phyloP scores from a whole-genome alignment of 805 yeast species.

The Candida ortonii region DNA sequence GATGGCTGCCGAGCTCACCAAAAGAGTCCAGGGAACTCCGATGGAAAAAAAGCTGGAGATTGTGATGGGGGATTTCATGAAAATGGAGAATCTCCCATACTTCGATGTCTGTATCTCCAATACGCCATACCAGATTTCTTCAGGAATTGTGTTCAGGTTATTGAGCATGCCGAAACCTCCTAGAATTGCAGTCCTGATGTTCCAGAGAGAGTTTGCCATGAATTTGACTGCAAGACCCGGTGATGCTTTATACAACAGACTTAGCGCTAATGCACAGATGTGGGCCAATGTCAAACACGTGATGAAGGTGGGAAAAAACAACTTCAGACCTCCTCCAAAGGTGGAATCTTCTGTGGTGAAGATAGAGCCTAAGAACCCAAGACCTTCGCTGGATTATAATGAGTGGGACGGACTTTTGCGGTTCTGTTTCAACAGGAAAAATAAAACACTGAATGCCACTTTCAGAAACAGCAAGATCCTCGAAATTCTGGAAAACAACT shows the following conservation, averaged over 20 bases:
- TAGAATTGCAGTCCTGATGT: slow-evolving; percentile 91
- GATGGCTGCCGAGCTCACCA: slow-evolving; percentile 98
- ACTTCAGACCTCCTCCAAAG: slow-evolving; percentile 97
- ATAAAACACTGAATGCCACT: slow-evolving; percentile 89
- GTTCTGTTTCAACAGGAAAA: slow-evolving; percentile 88
- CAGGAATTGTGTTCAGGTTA: slow-evolving; percentile 91
- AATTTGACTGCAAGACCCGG: slow-evolving; percentile 95
- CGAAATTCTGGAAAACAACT: slow-evolving; percentile 82
- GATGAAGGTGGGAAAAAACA: slow-evolving; percentile 96
- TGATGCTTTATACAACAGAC: slow-evolving; percentile 86
- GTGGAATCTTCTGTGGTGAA: slow-evolving; percentile 96
- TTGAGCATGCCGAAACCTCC: slow-evolving; percentile 93
- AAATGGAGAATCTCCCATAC: slow-evolving; percentile 82
- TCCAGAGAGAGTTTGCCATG: slow-evolving; percentile 95
- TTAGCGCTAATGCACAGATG: slow-evolving; percentile 97
- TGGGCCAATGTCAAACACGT: slow-evolving; percentile 99
- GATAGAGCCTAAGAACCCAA: slow-evolving; percentile 85
- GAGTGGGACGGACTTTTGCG: slow-evolving; percentile 98
- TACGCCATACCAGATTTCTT: slow-evolving; percentile 96
- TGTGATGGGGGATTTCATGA: slow-evolving; percentile 92
- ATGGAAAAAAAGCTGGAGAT: slow-evolving; percentile 88
- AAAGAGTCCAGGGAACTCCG: slow-evolving; percentile 97
- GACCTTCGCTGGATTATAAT: slow-evolving; percentile 89
- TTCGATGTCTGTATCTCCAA: slow-evolving; percentile 95
- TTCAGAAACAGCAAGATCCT: slow-evolving; percentile 80